Evolutionary conservation across 1,284 basidiomycete genomes (phyloP), one percentile per base, ranked within the genome.

Genomic region (Athelia psychrophila): DNA sequence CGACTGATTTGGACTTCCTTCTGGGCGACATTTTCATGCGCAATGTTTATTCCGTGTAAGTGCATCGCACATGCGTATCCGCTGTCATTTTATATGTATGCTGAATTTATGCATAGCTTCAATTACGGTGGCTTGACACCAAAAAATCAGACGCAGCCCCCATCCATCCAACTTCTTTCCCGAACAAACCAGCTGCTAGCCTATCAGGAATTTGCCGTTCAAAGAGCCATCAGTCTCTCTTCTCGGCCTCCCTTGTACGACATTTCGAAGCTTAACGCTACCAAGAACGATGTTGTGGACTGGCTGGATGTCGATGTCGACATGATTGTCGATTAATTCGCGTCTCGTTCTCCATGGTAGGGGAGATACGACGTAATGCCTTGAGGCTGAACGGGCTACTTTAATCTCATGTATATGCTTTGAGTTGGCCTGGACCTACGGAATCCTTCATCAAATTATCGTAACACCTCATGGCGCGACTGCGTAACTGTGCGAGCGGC

Each of bases 1-100:
- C 40, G 2, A 51, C 51, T 32, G 71, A 67, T 15, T 66, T 72
- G 24, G 77, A 79, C 47, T 65, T 70, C 23, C 51, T 80, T n/a
- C 68, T 83, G 25, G 83, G 82, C 15, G 76, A 75, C 54, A 64
- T 72, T 9, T 77, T 80, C 62, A 68, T 81, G 57, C 74, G 82
- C 44, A 83, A 82, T 50, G 69, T 76, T 33, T 82, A 83, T 61
- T 72, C 77, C 1, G 70, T 82, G 67, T 84, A 59, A 16, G 72
- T 55, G 3, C 6, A n/a, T 19, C 27, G n/a, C 13, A 23, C 18
- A 47, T 42, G 16, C 22, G 9, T 23, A n/a, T n/a, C n/a, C 25
- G 46, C 46, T 35, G n/a, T 35, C 33, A n/a, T n/a, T 35, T 35
- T 35, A 10, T n/a, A 12, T n/a, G 33, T n/a, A 12, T 10, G n/a